These are phyloP conservation scores for Aspergillus felis DNA, from an alignment of 2,329 filamentous ascomycete species.

Conservation along the genomic window DNA sequence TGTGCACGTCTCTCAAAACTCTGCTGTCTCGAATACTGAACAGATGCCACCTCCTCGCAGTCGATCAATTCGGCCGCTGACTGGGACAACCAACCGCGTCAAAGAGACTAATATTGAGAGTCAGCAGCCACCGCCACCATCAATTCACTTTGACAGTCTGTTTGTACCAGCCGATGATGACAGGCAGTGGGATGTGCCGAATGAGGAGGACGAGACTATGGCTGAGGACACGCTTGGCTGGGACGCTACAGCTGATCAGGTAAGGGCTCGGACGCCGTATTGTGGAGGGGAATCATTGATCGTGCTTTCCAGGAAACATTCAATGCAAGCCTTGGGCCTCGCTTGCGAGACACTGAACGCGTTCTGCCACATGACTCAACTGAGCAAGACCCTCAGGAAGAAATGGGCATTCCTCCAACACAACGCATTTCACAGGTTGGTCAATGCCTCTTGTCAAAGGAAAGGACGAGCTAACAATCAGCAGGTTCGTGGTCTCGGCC, in stretches of 20 bases:
- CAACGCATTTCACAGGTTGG: slow-evolving; percentile 48
- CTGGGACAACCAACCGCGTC: slow-evolving; percentile 25
- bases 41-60: slow-evolving; percentile 31
- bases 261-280: slow-evolving; percentile 21
- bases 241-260: slow-evolving; percentile 54
- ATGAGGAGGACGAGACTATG: slow-evolving; percentile 51
- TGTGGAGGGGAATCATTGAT: background rate
- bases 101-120: slow-evolving; percentile 19
- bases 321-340: slow-evolving; percentile 23
- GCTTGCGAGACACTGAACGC: slow-evolving; percentile 34
- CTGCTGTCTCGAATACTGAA: slow-evolving; percentile 10
- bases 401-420: slow-evolving; percentile 44
- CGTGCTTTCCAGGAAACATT: slow-evolving; percentile 24
- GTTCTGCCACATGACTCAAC: slow-evolving; percentile 11
- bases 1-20: slow-evolving; percentile 18
- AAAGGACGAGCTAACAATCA: slow-evolving; percentile 17
- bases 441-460: background rate
- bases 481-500: slow-evolving; percentile 36
- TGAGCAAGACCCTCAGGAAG: slow-evolving; percentile 20
- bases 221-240: slow-evolving; percentile 60
- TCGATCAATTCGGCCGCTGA: slow-evolving; percentile 30
- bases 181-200: slow-evolving; percentile 57
- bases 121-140: slow-evolving; percentile 30
- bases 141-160: slow-evolving; percentile 52
- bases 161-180: slow-evolving; percentile 62